These are phyloP conservation scores for Talaromyces sp. DNA, from an alignment of 2,329 filamentous ascomycete genomes.

Conservation along the genomic window DNA sequence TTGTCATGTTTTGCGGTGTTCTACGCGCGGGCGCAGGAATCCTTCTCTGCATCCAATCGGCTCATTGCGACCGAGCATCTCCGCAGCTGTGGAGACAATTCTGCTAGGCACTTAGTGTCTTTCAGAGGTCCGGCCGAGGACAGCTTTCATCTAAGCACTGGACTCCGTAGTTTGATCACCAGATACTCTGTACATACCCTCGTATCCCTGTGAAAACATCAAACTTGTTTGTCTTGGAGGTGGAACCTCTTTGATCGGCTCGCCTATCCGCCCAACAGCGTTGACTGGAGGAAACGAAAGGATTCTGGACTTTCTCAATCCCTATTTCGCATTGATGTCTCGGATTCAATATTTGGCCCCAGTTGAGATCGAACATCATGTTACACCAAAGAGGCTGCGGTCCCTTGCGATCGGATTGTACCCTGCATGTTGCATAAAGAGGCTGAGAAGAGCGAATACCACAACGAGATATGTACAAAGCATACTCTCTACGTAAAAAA, in stretches of 20 bases:
- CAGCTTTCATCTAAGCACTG: background rate
- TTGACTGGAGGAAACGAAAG: background rate
- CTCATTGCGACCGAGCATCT: background rate
- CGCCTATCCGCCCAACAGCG: background rate
- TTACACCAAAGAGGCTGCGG: conserved; percentile 1
- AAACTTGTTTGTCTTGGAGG: background rate
- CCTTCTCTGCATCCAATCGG: background rate
- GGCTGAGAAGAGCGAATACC: conserved; percentile 1
- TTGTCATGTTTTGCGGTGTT: background rate
- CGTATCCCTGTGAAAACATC: too few relatives aligned
- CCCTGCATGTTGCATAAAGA: conserved; percentile 5
- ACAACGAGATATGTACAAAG: background rate
- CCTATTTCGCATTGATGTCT: background rate
- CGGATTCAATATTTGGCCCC: background rate
- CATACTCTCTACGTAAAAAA: background rate
- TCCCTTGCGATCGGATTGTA: background rate
- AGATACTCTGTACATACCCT: too few relatives aligned
- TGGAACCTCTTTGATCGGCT: background rate
- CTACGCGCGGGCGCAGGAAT: background rate
- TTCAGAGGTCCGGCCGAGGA: background rate
- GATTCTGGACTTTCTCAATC: background rate
- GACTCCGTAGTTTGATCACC: background rate
- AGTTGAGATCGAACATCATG: background rate
- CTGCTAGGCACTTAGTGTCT: background rate
- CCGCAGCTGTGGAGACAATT: background rate